Base-by-base conservation (phyloP, 805 yeast genomes). In the Nakazawaea holstii region DNA sequence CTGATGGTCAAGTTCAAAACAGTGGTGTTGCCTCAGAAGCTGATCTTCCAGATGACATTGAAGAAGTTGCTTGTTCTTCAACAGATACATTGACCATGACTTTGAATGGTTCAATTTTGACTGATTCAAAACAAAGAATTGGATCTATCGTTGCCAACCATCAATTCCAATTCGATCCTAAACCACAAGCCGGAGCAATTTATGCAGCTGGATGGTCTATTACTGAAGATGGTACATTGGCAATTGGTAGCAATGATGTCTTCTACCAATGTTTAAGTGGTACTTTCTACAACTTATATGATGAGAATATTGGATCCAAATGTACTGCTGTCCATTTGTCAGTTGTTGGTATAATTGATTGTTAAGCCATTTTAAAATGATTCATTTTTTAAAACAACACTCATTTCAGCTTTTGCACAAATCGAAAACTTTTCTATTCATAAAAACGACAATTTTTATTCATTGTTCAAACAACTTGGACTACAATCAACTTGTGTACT, bases 91-190 rank as follows among this genome's bases (percentile, higher is more conserved):
- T 85, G 59, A 68, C 80, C 39, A 70, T 84, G 74, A 68, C 73
- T 33, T 73, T 85, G 59, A 65, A 70, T 35, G 69, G 59, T 17
- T 66, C 80, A 54, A 59, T 78, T 42, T 70, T 85, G 58, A 74
- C 69, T 10, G 92, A 84, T 59, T 61, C 74, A 32, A 55, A 69
- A 52, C 85, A 85, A 41, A 80, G 92, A 76, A 67, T 84, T 55
- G 91, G 91, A 56, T 77, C 89, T 43, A 82, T 84, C 67, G 92
- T 84, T 57, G 82, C 90, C 46, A 84, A 84, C 81, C 75, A 85
- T 72, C 92, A 84, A 72, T 80, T 82, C 76, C 88, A 82, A 69
- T 82, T 81, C 61, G 87, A 83, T 62, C 87, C 87, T 49, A 84
- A 87, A 69, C 90, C 91, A 60, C 92, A 84, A 73, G 87, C 85